These are phyloP conservation scores for Cornus controversa DNA, from an alignment of 148 eudicot species.

Conservation along the genomic window DNA sequence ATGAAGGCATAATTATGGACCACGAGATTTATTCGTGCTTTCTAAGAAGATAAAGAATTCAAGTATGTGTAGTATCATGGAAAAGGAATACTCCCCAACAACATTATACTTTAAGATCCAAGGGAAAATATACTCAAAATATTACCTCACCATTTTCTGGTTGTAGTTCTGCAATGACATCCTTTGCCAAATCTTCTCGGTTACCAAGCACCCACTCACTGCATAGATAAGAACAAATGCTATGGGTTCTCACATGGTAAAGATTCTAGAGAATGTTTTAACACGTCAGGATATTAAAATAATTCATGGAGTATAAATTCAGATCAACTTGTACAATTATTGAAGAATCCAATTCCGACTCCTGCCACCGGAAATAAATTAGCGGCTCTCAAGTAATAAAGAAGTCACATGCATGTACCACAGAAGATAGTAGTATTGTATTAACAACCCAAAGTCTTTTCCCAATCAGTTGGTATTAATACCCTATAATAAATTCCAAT, in stretches of 20 bases:
- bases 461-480: not conserved
- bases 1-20: not conserved
- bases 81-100: not conserved
- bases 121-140: constrained; percentile 8
- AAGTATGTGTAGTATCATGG: not conserved
- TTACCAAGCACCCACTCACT: constrained; percentile 99
- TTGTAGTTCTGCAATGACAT: constrained; percentile 73
- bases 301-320: not conserved
- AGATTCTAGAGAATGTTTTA: constrained; percentile 1
- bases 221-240: constrained; percentile 20
- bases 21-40: not conserved
- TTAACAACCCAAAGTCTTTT: not conserved
- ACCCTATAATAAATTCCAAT: too few species aligned
- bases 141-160: constrained; percentile 88
- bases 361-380: not conserved
- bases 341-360: not conserved
- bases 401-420: too few species aligned
- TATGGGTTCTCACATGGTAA: not conserved
- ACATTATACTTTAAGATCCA: not conserved
- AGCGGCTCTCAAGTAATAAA: too few species aligned
- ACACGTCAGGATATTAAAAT: constrained; percentile 1
- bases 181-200: constrained; percentile 93
- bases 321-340: not conserved
- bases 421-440: too few species aligned
- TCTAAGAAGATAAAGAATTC: not conserved